A percentile compares a stretch with the other conserved stretches of the same genome.
These are phyloP conservation scores for Chlorophyllum brunneum DNA, from an alignment of 768 basidiomycete species.

Conservation along the genomic window DNA sequence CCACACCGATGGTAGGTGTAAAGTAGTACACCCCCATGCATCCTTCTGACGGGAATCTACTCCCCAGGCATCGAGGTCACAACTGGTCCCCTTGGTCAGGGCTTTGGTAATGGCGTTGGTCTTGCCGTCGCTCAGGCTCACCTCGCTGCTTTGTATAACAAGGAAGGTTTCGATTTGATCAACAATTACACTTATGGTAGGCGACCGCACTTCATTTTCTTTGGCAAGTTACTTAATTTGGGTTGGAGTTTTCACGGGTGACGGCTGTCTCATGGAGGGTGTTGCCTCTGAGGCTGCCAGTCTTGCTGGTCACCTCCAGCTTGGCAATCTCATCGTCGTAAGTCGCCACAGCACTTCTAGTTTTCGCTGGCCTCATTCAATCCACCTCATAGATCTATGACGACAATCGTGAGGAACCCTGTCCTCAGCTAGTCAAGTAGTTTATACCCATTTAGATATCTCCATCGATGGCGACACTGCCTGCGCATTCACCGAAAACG, in stretches of 20 bases:
- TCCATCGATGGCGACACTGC: slow-evolving; percentile 95
- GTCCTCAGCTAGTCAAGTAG: background rate
- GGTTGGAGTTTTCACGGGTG: slow-evolving; percentile 76
- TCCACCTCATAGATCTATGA: slow-evolving; percentile 68
- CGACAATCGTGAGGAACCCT: slow-evolving; percentile 74
- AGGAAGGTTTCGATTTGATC: slow-evolving; percentile 74
- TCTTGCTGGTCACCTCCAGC: slow-evolving; percentile 89
- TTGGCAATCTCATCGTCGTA: slow-evolving; percentile 90
- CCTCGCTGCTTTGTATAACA: slow-evolving; percentile 87
- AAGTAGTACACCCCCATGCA: too few relatives aligned
- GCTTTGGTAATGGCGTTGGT: slow-evolving; percentile 91
- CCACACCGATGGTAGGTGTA: slow-evolving; percentile 43
- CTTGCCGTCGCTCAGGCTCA: slow-evolving; percentile 92
- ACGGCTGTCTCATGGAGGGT: slow-evolving; percentile 98
- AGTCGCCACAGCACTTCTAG: slow-evolving; percentile 25
- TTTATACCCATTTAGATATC: slow-evolving; percentile 57
- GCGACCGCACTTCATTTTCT: slow-evolving; percentile 10
- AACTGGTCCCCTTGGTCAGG: slow-evolving; percentile 94
- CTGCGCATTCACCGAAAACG: slow-evolving; percentile 92
- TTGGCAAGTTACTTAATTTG: slow-evolving; percentile 7
- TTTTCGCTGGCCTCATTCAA: slow-evolving; percentile 11
- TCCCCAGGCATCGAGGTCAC: slow-evolving; percentile 77
- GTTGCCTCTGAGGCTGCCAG: slow-evolving; percentile 90
- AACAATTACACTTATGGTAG: slow-evolving; percentile 88
- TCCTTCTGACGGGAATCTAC: background rate